phyloP scores from a whole-genome alignment of 1,284 basidiomycete species.

The Chalciporus sp. region DNA sequence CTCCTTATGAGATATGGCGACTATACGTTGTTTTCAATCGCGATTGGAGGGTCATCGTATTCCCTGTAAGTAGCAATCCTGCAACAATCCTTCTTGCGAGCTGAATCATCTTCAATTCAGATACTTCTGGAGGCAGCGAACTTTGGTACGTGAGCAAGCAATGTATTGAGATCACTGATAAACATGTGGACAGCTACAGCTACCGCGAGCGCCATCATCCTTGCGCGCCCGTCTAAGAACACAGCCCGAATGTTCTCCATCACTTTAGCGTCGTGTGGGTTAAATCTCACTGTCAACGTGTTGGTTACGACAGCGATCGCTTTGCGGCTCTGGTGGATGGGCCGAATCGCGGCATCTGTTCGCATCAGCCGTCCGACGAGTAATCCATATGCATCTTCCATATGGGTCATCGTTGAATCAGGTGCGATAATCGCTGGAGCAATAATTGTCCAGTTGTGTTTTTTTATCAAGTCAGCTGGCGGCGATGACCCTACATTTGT shows the following conservation, averaged over 20 bases:
- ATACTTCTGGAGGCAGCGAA: not conserved
- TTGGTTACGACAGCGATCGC: not conserved
- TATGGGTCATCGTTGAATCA: slow-evolving; percentile 9
- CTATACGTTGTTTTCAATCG: not conserved
- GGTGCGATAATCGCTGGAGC: not conserved
- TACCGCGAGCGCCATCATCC: not conserved
- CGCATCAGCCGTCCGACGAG: not conserved
- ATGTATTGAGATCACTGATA: not conserved
- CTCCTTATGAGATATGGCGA: slow-evolving; percentile 4
- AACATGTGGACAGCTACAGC: not conserved
- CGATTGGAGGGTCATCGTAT: not conserved
- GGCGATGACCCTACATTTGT: no score
- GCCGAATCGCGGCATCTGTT: not conserved
- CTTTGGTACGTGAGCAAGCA: not conserved
- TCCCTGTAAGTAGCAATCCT: not conserved
- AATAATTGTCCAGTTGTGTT: not conserved
- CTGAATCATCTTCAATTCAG: not conserved
- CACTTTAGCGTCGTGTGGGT: not conserved
- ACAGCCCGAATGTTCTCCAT: not conserved
- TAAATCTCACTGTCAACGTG: not conserved
- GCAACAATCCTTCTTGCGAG: not conserved
- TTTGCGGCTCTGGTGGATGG: not conserved
- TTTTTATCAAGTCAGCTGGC: not conserved
- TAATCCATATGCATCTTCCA: slow-evolving; percentile 3
- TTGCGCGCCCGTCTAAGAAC: not conserved